Base-by-base conservation (phyloP, 2,329 filamentous ascomycete species). In the Colletotrichum australisinense region DNA sequence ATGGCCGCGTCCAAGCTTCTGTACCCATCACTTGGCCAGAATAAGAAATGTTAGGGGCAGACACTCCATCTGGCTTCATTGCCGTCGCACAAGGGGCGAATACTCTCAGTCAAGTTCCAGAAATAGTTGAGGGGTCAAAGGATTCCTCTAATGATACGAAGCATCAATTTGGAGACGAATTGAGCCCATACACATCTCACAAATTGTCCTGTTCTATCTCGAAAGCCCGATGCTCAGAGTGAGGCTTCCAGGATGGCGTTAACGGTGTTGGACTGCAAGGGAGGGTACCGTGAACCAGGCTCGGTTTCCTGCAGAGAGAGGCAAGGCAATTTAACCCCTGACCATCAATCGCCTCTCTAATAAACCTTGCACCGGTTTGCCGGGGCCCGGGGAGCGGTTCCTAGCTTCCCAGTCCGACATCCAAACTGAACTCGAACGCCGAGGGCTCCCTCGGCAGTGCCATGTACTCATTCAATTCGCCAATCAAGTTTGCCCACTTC, bases 51-150 rank as follows among this genome's bases (percentile, higher is more conserved):
- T 67, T 58, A 62, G 22, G 38, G 58, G 58, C 55, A 63, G 64
- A 76, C 76, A 77, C 69, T 64, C 76, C 19, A 55, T 26, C 35
- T 49, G 57, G 49, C 42, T 52, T 53, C n/a, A 32, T 53, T 24
- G 22, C 19, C 14, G 57, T 63, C 19, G 35, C 38, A 63, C 49
- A 11, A 24, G 56, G 30, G 58, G 38, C 63, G n/a, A 68, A 63
- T 32, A 19, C 16, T 28, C 26, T 35, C 32, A 16, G 22, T 14
- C 26, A 46, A 65, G 46, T 26, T 19, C 11, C 14, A 9, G 55
- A 22, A 19, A 22, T 19, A 11, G 53, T 24, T 26, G 32, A 24
- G 46, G 5, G 24, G 35, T 30, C 42, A 22, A 46, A 19, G 32
- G 32, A 26, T n/a, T 24, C n/a, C 55, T 28, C 46, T 67, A 9